A percentile compares a stretch with the other conserved stretches of the same genome.
These are phyloP conservation scores for Inonotus obliquus DNA, from an alignment of 1,284 basidiomycete species.

Conservation along the genomic window DNA sequence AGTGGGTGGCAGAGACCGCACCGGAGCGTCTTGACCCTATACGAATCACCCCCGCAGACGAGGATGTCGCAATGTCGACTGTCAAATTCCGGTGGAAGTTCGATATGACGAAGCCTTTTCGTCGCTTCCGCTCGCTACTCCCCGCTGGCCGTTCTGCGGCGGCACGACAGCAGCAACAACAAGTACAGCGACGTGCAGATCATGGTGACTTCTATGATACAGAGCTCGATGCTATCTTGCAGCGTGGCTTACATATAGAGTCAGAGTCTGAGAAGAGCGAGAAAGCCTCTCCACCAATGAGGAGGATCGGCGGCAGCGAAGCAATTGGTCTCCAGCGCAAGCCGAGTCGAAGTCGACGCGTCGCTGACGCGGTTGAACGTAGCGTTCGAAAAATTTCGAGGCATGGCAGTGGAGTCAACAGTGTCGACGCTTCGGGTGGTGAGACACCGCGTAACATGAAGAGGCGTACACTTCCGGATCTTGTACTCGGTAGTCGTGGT, in stretches of 20 bases:
- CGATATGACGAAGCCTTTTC: slow-evolving; percentile 5
- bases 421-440: background rate
- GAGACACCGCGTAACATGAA: slow-evolving; percentile 7
- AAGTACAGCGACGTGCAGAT: background rate
- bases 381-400: slow-evolving; percentile 7
- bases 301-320: background rate
- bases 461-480: slow-evolving; percentile 13
- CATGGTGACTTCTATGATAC: background rate
- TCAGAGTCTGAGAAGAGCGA: background rate
- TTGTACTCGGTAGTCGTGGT: background rate
- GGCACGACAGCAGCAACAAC: slow-evolving; percentile 3
- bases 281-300: background rate
- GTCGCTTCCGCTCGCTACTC: slow-evolving; percentile 1
- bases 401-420: background rate
- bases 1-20: slow-evolving; percentile 80
- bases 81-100: slow-evolving; percentile 47
- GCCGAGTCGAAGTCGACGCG: slow-evolving; percentile 11
- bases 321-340: slow-evolving; percentile 7
- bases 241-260: background rate
- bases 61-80: slow-evolving; percentile 68
- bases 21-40: slow-evolving; percentile 55
- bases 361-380: slow-evolving; percentile 14
- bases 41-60: slow-evolving; percentile 77
- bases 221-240: background rate
- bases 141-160: background rate